These are phyloP conservation scores for Quercus wislizeni DNA, from an alignment of 306 rosid species.

Conservation along the genomic window DNA sequence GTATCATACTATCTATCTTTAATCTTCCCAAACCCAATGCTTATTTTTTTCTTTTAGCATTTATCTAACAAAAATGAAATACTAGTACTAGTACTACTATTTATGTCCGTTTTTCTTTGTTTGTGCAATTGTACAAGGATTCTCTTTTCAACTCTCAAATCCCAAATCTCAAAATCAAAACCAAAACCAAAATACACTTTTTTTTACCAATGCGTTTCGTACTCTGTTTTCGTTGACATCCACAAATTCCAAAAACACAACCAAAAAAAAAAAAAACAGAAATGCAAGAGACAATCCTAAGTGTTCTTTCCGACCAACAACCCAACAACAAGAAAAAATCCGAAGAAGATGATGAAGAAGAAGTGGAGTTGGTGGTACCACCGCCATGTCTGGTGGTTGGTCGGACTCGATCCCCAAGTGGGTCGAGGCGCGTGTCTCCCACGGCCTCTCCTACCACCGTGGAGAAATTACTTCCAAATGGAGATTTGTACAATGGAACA, in stretches of 20 bases:
- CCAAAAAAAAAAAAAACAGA: background rate
- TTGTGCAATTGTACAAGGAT: no score
- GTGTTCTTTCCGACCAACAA: conserved; percentile 27
- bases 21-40: no score
- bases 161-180: no score
- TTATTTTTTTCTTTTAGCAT: no score
- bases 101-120: no score
- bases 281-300: conserved; percentile 47
- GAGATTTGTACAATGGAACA: conserved; percentile 44
- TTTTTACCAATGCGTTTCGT: no score
- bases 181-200: no score
- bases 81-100: no score
- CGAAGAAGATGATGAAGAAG: conserved; percentile 10
- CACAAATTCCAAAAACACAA: conserved; percentile 9
- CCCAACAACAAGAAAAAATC: conserved; percentile 23
- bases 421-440: conserved; percentile 44
- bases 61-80: no score
- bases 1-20: no score
- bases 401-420: conserved; percentile 22
- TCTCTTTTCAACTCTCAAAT: no score
- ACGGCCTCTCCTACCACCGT: conserved; percentile 18
- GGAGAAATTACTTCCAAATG: conserved; percentile 31
- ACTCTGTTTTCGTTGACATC: no score
- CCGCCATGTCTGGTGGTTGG: conserved; percentile 17
- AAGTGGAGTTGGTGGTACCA: conserved; percentile 26